Percentiles rank a stretch among this genome's conserved stretches.
phyloP scores from a whole-genome alignment of 2,329 filamentous ascomycete species.

The Nemania sp. region DNA sequence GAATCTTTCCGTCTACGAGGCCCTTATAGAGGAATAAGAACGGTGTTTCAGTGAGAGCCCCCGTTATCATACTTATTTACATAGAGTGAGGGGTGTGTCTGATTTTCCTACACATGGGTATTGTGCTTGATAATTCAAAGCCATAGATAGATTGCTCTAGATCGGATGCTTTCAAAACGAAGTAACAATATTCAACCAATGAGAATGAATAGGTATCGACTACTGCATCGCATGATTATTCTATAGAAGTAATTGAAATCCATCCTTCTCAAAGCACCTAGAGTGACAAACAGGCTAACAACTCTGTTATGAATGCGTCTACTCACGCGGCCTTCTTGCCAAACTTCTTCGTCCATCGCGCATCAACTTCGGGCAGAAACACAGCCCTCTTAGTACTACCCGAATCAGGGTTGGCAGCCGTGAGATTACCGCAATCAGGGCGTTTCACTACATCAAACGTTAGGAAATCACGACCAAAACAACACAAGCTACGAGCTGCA shows the following conservation, averaged over 20 bases:
- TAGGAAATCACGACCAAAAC: too few species aligned
- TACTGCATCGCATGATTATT: neutral
- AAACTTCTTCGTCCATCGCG: conserved; percentile 53
- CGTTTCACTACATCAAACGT: conserved; percentile 50
- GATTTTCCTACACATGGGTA: too few species aligned
- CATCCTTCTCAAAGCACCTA: neutral
- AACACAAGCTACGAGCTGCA: too few species aligned
- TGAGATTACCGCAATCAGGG: conserved; percentile 59
- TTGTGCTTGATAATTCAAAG: too few species aligned
- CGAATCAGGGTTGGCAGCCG: conserved; percentile 43
- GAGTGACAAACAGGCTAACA: neutral
- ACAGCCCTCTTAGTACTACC: conserved; percentile 48
- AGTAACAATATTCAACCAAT: too few species aligned
- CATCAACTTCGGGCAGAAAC: conserved; percentile 51
- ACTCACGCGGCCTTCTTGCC: conserved; percentile 29
- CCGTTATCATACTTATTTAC: too few species aligned
- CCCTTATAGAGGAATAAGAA: neutral
- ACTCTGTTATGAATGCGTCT: too few species aligned
- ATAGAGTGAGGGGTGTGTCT: too few species aligned
- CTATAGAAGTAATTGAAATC: conserved; percentile 7
- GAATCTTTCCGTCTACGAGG: neutral
- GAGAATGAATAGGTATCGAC: neutral
- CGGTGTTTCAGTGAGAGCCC: too few species aligned
- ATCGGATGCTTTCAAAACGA: too few species aligned
- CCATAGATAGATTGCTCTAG: too few species aligned